Percentiles rank a stretch among this genome's conserved stretches.
Conservation (phyloP, 1,284 basidiomycete genomes). For the Sanguinoderma infundibulare region DNA sequence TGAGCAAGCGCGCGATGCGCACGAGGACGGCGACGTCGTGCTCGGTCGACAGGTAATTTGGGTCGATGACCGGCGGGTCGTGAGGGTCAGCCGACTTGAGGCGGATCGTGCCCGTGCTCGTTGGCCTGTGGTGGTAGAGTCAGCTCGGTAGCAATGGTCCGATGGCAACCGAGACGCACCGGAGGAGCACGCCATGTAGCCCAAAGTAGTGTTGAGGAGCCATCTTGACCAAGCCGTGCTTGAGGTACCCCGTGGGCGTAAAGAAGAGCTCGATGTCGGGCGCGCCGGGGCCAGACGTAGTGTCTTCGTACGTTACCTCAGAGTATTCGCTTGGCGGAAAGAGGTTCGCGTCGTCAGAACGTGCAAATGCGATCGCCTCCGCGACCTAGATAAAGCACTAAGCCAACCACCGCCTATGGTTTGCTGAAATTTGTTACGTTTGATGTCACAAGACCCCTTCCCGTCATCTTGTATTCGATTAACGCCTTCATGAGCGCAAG, state of each 20-base stretch:
- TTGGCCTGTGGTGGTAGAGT: conserved; percentile 39
- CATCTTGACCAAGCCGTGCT: conserved; percentile 26
- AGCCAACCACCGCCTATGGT: too few relatives aligned
- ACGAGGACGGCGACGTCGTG: conserved; percentile 61
- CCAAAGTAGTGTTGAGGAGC: conserved; percentile 33
- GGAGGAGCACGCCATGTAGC: conserved; percentile 36
- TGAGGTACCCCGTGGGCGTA: conserved; percentile 48
- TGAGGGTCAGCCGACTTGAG: conserved; percentile 45
- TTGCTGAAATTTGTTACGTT: conserved; percentile 47
- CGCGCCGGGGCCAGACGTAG: conserved; percentile 55
- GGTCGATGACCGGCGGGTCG: conserved; percentile 49
- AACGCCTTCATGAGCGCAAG: conserved; percentile 41
- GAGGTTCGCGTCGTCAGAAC: conserved; percentile 55
- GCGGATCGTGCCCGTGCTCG: conserved; percentile 44
- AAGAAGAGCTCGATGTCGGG: conserved; percentile 69
- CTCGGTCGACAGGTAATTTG: conserved; percentile 54
- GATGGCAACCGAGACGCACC: conserved; percentile 23
- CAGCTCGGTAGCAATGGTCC: background rate
- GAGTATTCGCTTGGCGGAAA: conserved; percentile 41
- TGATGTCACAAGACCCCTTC: conserved; percentile 52
- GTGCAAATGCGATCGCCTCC: conserved; percentile 61
- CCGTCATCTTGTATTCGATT: conserved; percentile 46
- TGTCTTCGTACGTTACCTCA: conserved; percentile 44
- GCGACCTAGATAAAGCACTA: conserved; percentile 45
- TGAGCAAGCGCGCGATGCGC: conserved; percentile 54